Evolutionary conservation across 2,329 filamentous ascomycete species (phyloP).

Genomic region (Septoria petroselini): DNA sequence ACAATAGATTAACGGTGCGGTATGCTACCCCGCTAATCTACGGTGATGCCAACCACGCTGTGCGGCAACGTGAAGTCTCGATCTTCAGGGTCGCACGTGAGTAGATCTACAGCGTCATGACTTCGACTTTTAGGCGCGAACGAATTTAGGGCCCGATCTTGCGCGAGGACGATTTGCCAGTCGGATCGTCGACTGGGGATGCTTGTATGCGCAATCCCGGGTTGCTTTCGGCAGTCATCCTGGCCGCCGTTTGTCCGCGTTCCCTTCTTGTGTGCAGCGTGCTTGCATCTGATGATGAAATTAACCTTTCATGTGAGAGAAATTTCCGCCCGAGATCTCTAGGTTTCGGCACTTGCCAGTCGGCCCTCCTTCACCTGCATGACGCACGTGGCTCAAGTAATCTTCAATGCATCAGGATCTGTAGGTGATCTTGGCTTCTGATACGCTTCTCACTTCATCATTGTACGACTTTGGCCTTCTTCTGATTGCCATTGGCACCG

Average conservation of each 20-base stretch:
- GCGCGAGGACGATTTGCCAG: neutral
- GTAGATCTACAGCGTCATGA: neutral
- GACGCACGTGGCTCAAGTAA: constrained; percentile 7
- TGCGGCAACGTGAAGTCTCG: neutral
- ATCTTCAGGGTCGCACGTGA: constrained; percentile 7
- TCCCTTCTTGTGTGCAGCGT: neutral
- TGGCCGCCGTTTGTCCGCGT: too few species aligned
- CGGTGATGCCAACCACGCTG: neutral
- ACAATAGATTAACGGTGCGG: constrained; percentile 1
- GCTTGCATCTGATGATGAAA: too few species aligned
- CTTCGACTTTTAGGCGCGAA: neutral
- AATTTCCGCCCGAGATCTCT: neutral
- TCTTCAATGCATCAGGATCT: constrained; percentile 11
- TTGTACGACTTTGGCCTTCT: constrained; percentile 22
- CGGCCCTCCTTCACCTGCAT: neutral
- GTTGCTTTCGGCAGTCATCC: neutral
- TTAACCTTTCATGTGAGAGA: too few species aligned
- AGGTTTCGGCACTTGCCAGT: neutral
- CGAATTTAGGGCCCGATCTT: neutral
- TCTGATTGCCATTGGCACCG: constrained; percentile 23
- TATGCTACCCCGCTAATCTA: neutral
- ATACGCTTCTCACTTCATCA: neutral
- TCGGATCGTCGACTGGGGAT: neutral
- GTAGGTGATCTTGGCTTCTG: constrained; percentile 11
- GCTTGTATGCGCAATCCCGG: neutral